Evolutionary conservation across 768 basidiomycete species (phyloP).

Genomic region (Polyporus arcularius): DNA sequence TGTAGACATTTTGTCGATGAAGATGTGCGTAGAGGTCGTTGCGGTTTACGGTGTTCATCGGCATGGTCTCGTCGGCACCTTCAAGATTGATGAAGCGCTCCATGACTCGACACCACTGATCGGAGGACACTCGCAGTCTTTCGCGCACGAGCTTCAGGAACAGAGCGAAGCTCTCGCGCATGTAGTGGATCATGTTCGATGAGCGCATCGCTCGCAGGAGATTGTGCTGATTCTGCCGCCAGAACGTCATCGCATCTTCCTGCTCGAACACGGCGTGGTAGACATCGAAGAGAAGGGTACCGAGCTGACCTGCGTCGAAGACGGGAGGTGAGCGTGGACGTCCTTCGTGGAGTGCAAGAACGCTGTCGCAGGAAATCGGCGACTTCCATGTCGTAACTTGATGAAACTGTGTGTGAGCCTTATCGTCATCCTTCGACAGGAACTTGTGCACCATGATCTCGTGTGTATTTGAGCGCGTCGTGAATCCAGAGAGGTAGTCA

Average conservation of each 20-base stretch:
- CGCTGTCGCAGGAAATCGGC: conserved; percentile 24
- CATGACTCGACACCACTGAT: conserved; percentile 48
- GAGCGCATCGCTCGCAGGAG: conserved; percentile 16
- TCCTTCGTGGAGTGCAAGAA: background rate
- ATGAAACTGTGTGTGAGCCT: conserved; percentile 32
- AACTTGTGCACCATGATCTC: conserved; percentile 31
- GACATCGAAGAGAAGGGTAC: conserved; percentile 40
- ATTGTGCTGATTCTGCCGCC: conserved; percentile 1
- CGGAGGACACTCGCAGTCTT: conserved; percentile 28
- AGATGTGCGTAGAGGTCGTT: conserved; percentile 52
- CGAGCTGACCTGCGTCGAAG: conserved; percentile 39
- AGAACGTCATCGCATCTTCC: conserved; percentile 32
- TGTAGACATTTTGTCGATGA: conserved; percentile 41
- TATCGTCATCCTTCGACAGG: background rate
- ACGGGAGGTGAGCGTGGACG: conserved; percentile 8
- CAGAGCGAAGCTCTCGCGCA: conserved; percentile 47
- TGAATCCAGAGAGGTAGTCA: conserved; percentile 43
- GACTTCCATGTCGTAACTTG: conserved; percentile 43
- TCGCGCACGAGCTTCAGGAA: conserved; percentile 45
- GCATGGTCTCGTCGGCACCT: conserved; percentile 25
- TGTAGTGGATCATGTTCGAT: conserved; percentile 43
- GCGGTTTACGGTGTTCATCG: conserved; percentile 35
- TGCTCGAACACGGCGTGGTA: conserved; percentile 47
- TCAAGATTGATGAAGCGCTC: conserved; percentile 32
- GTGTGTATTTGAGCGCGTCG: conserved; percentile 41